Percentiles rank a stretch among this genome's conserved stretches.
Evolutionary conservation across 2,329 filamentous ascomycete species (phyloP).

Genomic region (Fusarium burgessii): DNA sequence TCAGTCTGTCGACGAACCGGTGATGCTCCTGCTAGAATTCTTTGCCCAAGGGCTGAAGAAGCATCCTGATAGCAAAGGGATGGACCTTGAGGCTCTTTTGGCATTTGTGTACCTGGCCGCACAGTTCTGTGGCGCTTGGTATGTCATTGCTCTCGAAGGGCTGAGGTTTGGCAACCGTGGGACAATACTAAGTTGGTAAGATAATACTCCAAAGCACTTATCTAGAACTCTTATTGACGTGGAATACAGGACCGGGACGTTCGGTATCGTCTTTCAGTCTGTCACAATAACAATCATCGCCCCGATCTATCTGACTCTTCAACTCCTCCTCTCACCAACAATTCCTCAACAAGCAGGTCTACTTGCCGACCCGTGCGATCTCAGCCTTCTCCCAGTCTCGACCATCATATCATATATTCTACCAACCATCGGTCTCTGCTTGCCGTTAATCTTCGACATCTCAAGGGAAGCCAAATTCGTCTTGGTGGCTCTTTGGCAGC

Average conservation of each 20-base stretch:
- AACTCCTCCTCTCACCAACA: slow-evolving; percentile 28
- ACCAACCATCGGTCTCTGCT: slow-evolving; percentile 26
- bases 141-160: slow-evolving; percentile 32
- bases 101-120: slow-evolving; percentile 37
- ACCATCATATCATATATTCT: slow-evolving; percentile 34
- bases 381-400: slow-evolving; percentile 25
- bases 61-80: neutral
- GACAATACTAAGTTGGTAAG: slow-evolving; percentile 33
- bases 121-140: slow-evolving; percentile 42
- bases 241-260: slow-evolving; percentile 27
- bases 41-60: slow-evolving; percentile 34
- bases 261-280: slow-evolving; percentile 37
- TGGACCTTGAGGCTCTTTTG: slow-evolving; percentile 30
- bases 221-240: neutral
- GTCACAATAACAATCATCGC: slow-evolving; percentile 39
- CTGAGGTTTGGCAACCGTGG: slow-evolving; percentile 30
- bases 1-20: slow-evolving; percentile 3
- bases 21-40: slow-evolving; percentile 34
- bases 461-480: slow-evolving; percentile 17
- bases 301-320: slow-evolving; percentile 33
- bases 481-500: slow-evolving; percentile 34
- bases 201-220: neutral
- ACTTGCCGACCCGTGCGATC: slow-evolving; percentile 25
- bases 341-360: neutral
- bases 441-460: slow-evolving; percentile 19